Evolutionary conservation across 164 flowering plant genomes (phyloP).

Genomic region (Dillenia suffruticosa): DNA sequence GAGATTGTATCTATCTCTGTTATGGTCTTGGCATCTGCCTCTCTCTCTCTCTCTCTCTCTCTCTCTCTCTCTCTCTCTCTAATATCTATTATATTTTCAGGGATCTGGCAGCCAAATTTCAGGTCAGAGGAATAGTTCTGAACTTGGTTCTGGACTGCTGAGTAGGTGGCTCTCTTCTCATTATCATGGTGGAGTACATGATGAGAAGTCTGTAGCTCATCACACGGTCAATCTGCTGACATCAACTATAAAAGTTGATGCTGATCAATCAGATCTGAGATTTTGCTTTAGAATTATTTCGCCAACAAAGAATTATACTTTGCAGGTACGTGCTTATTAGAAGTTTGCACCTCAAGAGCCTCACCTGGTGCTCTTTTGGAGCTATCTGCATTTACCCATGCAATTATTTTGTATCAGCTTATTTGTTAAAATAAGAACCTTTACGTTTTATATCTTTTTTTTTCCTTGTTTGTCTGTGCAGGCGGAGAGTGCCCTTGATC

Average conservation of each 20-base stretch:
- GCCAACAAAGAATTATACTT: conserved; percentile 87
- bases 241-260: conserved; percentile 95
- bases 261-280: conserved; percentile 93
- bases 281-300: conserved; percentile 98
- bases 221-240: conserved; percentile 96
- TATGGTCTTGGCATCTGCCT: conserved; percentile 3
- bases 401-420: no score
- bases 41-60: not conserved
- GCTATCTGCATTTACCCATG: no score
- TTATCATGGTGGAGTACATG: conserved; percentile 87
- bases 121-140: conserved; percentile 60
- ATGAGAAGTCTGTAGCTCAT: conserved; percentile 91
- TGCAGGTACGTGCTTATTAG: conserved; percentile 58
- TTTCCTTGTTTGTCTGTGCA: conserved; percentile 32
- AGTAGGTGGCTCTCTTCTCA: conserved; percentile 97
- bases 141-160: conserved; percentile 78
- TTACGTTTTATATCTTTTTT: no score
- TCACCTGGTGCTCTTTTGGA: no score
- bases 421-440: no score
- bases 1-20: not conserved
- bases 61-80: not conserved
- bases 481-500: conserved; percentile 99
- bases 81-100: conserved; percentile 27
- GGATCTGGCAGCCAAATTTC: conserved; percentile 54
- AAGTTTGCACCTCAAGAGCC: no score